Percentiles rank a stretch among this genome's conserved stretches.
These are phyloP conservation scores for Benincasa hispida DNA, from an alignment of 306 rosid genomes.

Conservation along the genomic window DNA sequence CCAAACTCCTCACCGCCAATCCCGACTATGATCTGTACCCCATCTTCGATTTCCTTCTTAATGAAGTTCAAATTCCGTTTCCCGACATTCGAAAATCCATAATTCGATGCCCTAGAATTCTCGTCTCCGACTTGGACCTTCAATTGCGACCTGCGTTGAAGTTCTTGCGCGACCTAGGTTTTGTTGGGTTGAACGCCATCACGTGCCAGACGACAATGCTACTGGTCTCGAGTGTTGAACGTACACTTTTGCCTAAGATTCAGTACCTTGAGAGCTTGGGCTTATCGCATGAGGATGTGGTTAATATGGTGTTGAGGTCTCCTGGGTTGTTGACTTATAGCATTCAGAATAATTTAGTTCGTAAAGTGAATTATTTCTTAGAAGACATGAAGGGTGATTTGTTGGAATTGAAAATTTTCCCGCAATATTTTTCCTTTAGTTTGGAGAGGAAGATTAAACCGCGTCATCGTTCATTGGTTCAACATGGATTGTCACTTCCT, in stretches of 20 bases:
- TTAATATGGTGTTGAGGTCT: slow-evolving; percentile 54
- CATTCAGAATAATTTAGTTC: slow-evolving; percentile 33
- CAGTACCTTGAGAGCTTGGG: slow-evolving; percentile 34
- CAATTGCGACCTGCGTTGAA: slow-evolving; percentile 33
- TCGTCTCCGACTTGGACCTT: slow-evolving; percentile 35
- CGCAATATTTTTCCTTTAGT: slow-evolving; percentile 74
- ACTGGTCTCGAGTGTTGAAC: slow-evolving; percentile 30
- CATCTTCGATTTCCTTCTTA: slow-evolving; percentile 62
- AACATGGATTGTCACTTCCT: slow-evolving; percentile 34
- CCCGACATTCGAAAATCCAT: slow-evolving; percentile 38
- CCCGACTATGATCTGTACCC: slow-evolving; percentile 56
- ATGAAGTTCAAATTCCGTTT: slow-evolving; percentile 49
- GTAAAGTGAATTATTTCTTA: slow-evolving; percentile 49
- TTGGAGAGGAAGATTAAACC: slow-evolving; percentile 64
- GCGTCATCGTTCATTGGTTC: slow-evolving; percentile 29
- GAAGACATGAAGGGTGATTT: slow-evolving; percentile 53
- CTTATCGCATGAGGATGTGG: slow-evolving; percentile 33
- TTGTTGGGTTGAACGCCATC: slow-evolving; percentile 22
- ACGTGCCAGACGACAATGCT: slow-evolving; percentile 23
- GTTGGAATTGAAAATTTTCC: slow-evolving; percentile 46
- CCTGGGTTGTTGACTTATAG: slow-evolving; percentile 64
- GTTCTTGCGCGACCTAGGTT: slow-evolving; percentile 29
- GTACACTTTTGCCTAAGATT: slow-evolving; percentile 35
- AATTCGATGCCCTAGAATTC: slow-evolving; percentile 55
- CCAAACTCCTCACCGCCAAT: slow-evolving; percentile 56